Base-by-base conservation (phyloP, 805 yeast species). In the Lipomyces kockii region DNA sequence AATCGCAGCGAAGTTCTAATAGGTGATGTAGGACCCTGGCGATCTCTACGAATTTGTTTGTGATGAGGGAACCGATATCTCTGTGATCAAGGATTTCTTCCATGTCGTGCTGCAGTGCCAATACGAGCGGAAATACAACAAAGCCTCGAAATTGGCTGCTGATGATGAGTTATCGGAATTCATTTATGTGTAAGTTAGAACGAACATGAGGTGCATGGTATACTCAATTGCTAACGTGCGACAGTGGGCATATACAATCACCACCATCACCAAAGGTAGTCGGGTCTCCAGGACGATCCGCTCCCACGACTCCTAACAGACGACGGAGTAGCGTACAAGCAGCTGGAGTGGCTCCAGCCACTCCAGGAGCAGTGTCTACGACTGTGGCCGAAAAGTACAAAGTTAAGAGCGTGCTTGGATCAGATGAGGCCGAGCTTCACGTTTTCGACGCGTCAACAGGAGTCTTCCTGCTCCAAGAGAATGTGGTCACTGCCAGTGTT, bases 1-100 rank as follows among this genome's bases (percentile, higher is more conserved):
- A 20, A 35, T 51, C 17, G 7, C 2, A 12, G 43, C 29, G 17
- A 34, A n/a, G n/a, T 9, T 39, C 60, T 64, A 51, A 64, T 59
- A 46, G 27, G 56, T 20, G 29, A 20, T 37, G 12, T 27, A 66
- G 70, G 97, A 93, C 74, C 82, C 83, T 4, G 97, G 92, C 29
- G 98, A 93, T 74, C 80, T 82, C 70, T 92, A 89, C 77, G 97
- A 92, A 78, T 93, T 91, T 78, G 83, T 89, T 27, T 85, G 91
- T 60, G 91, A 87, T 68, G 84, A 83, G 59, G 83, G 84, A n/a
- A 61, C 76, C 6, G 62, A 72, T 6, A 73, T 80, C 17, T 85
- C 82, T 32, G 83, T 87, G 52, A 85, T 89, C 52, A 86, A 88
- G 39, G 81, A 82, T 55, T 94, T 94, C 76, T 84, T 89, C 79